Evolutionary conservation across 2,329 filamentous ascomycete genomes (phyloP).

Genomic region (Pyrenophora teres): DNA sequence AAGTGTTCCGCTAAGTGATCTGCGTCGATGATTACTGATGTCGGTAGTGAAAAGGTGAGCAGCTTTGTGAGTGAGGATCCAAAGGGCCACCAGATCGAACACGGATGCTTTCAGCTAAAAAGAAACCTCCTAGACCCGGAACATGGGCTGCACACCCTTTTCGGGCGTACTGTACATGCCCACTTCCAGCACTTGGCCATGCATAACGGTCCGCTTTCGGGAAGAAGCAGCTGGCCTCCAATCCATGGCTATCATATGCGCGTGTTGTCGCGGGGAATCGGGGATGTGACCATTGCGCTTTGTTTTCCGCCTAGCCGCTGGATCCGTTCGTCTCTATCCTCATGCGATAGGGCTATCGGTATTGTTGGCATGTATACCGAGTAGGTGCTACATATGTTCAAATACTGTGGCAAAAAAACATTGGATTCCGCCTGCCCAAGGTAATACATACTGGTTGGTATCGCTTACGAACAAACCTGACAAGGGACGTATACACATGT

Average conservation of each 20-base stretch:
- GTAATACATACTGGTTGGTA: too few species aligned
- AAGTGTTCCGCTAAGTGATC: conserved; percentile 2
- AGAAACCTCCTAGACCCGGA: too few species aligned
- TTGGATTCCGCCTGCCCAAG: too few species aligned
- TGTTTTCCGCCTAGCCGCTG: background rate
- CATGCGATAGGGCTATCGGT: background rate
- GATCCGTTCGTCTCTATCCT: background rate
- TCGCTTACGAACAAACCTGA: too few species aligned
- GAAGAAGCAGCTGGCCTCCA: background rate
- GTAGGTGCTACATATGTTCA: too few species aligned
- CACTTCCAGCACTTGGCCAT: background rate
- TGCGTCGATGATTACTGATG: conserved; percentile 7
- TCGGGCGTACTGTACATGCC: background rate
- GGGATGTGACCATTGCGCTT: background rate
- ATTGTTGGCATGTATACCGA: too few species aligned
- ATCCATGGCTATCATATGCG: background rate
- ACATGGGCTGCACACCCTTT: too few species aligned
- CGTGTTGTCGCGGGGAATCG: background rate
- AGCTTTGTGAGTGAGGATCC: too few species aligned
- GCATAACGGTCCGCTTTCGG: conserved; percentile 4
- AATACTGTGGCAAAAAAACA: background rate
- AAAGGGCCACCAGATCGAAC: too few species aligned
- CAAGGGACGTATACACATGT: too few species aligned
- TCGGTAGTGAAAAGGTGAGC: conserved; percentile 5
- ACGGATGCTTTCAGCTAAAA: too few species aligned